A percentile compares a stretch with the other conserved stretches of the same genome.
These are phyloP conservation scores for Raphanus hybrid DNA, from an alignment of 441 rosid genomes.

Conservation along the genomic window DNA sequence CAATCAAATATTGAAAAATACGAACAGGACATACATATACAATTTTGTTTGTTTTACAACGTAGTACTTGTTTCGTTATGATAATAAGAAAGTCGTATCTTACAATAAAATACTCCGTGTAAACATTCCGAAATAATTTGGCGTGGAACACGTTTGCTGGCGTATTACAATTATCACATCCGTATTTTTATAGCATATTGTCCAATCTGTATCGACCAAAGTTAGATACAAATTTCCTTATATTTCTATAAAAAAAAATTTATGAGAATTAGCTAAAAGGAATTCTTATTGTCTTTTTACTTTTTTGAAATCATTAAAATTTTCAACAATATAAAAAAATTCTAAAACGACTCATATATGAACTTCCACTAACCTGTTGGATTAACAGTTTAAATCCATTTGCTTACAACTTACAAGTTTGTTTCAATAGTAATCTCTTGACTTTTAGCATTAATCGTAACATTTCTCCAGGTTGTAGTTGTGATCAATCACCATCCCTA, in stretches of 20 bases:
- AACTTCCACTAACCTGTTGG: background rate
- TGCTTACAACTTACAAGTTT: slow-evolving; percentile 2
- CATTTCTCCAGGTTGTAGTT: background rate
- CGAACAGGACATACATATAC: background rate
- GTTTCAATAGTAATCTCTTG: background rate
- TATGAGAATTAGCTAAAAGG: background rate
- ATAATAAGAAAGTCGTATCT: background rate
- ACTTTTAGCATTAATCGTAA: background rate
- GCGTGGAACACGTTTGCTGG: background rate
- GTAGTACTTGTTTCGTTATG: background rate
- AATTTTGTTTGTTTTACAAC: background rate
- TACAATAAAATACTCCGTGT: background rate
- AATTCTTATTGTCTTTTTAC: background rate
- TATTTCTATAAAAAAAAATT: background rate
- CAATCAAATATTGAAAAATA: background rate
- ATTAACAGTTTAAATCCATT: background rate
- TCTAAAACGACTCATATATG: background rate
- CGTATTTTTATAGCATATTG: background rate
- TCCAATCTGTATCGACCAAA: background rate
- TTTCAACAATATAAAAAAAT: background rate
- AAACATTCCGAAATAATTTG: slow-evolving; percentile 5
- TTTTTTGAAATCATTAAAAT: background rate
- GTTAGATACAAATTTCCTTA: background rate
- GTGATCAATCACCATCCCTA: background rate
- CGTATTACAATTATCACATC: background rate